phyloP scores from a whole-genome alignment of 1,284 basidiomycete species.

The Malassezia nana region DNA sequence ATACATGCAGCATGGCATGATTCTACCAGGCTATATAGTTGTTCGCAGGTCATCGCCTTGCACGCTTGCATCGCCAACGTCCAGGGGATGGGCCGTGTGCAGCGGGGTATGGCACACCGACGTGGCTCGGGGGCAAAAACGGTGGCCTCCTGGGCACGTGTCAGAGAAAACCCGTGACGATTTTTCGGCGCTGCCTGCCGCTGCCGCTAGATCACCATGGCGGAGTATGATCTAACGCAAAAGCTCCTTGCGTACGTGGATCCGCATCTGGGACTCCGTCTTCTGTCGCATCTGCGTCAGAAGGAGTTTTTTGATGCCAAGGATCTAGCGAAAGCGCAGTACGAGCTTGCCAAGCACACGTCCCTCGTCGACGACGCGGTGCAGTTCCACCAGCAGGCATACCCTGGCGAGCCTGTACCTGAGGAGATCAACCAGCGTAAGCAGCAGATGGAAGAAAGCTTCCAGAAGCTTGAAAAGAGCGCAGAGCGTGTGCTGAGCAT shows the following conservation, averaged over 20 bases:
- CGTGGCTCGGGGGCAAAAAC: no score
- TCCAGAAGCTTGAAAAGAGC: constrained; percentile 73
- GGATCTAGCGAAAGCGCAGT: constrained; percentile 73
- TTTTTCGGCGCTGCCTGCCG: background rate
- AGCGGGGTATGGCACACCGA: no score
- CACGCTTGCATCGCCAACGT: no score
- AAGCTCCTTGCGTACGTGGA: constrained; percentile 69
- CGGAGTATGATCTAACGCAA: constrained; percentile 61
- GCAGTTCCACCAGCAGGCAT: constrained; percentile 65
- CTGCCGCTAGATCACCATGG: constrained; percentile 26
- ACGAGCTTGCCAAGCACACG: constrained; percentile 87
- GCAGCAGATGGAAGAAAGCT: constrained; percentile 66
- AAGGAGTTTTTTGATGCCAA: constrained; percentile 62
- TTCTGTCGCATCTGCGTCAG: constrained; percentile 68
- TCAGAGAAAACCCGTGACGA: constrained; percentile 7
- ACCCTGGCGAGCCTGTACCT: constrained; percentile 56
- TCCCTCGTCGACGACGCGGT: constrained; percentile 52
- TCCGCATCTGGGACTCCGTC: constrained; percentile 82
- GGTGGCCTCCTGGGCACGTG: constrained; percentile 7
- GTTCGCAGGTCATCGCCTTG: no score
- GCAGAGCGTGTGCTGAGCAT: constrained; percentile 87
- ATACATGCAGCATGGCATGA: no score
- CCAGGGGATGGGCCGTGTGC: no score
- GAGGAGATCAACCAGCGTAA: constrained; percentile 37
- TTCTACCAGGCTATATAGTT: no score